phyloP scores from a whole-genome alignment of 108 stramenopile species.

The Nannochloropsis salina region DNA sequence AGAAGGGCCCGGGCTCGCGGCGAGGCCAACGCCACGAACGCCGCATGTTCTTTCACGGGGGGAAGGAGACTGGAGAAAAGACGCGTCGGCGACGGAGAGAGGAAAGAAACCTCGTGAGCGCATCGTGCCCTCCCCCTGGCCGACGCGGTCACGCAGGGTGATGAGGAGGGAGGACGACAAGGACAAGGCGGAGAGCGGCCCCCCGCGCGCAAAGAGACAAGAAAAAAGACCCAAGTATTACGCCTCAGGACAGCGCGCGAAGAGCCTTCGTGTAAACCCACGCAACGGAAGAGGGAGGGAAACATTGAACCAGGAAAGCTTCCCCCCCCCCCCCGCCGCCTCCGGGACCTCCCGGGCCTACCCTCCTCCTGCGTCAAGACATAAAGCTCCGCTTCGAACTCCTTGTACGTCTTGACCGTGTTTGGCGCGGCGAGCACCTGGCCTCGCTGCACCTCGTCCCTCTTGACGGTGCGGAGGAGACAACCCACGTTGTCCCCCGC shows the following conservation, averaged over 20 bases:
- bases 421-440: constrained; percentile 91
- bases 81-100: not conserved
- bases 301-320: too few relatives aligned
- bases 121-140: too few relatives aligned
- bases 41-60: too few relatives aligned
- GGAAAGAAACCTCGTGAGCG: not conserved
- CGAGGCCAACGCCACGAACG: too few relatives aligned
- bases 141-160: not conserved
- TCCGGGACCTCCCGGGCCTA: not conserved
- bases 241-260: not conserved
- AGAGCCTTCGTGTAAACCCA: not conserved
- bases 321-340: too few relatives aligned
- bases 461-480: constrained; percentile 86
- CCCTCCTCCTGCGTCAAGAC: constrained; percentile 94
- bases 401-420: constrained; percentile 63
- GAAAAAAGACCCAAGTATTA: not conserved
- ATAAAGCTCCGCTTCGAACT: constrained; percentile 96
- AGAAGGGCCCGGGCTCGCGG: not conserved
- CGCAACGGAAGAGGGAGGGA: not conserved
- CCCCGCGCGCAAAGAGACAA: not conserved
- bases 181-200: not conserved
- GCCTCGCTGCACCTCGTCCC: constrained; percentile 92
- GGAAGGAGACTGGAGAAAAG: not conserved
- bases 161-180: not conserved
- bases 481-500: constrained; percentile 98